A percentile compares a stretch with the other conserved stretches of the same genome.
Conservation (phyloP, 2,329 filamentous ascomycete genomes). For the Penicillium sp. region DNA sequence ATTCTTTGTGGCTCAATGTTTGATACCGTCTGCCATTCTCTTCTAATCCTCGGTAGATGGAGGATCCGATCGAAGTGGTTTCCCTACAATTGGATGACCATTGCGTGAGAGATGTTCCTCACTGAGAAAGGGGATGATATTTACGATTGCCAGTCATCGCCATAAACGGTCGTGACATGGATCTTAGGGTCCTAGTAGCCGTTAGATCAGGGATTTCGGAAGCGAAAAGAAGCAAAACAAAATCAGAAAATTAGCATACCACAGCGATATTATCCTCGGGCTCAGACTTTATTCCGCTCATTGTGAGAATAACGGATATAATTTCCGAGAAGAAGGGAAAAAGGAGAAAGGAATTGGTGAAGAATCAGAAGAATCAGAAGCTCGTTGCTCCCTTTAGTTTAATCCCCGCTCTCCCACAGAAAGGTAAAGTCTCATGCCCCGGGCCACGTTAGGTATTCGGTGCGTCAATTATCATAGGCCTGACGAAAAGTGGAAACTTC, state of each 20-base stretch:
- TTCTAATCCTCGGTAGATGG: slow-evolving; percentile 20
- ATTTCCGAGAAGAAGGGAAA: not conserved
- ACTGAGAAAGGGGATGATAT: not conserved
- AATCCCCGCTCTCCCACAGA: not conserved
- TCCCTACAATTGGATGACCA: slow-evolving; percentile 8
- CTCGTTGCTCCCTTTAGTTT: not conserved
- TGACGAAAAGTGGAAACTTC: not conserved
- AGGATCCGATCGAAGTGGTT: slow-evolving; percentile 23
- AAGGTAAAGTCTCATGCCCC: not conserved
- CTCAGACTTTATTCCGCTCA: not conserved
- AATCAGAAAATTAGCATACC: not conserved
- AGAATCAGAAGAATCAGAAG: not conserved
- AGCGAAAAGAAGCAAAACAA: not conserved
- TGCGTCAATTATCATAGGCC: not conserved
- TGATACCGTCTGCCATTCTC: slow-evolving; percentile 24
- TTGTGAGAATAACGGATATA: not conserved
- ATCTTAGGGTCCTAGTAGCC: not conserved
- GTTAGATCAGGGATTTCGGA: not conserved
- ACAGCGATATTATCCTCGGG: not conserved
- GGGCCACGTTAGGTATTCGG: not conserved
- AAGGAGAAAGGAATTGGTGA: not conserved
- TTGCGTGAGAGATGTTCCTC: slow-evolving; percentile 5
- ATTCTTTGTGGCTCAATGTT: slow-evolving; percentile 20
- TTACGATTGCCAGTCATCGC: slow-evolving; percentile 14
- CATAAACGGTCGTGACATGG: not conserved